These are phyloP conservation scores for Geotrichum histeridarum DNA, from an alignment of 1,139 yeast genomes.

Conservation along the genomic window DNA sequence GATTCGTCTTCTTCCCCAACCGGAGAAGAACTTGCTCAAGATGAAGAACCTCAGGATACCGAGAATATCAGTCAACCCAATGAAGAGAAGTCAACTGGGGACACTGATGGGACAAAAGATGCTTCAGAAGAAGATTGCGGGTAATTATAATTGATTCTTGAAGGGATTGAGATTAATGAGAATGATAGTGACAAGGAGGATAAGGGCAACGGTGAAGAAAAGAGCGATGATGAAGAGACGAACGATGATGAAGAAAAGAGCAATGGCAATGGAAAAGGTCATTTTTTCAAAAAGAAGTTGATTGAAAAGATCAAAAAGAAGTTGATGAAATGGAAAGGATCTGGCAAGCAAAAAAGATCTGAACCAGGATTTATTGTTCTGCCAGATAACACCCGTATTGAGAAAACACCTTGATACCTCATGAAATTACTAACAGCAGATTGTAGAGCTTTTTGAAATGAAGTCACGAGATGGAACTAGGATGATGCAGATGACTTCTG, in stretches of 20 bases:
- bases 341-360: not conserved
- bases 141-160: not conserved
- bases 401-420: not conserved
- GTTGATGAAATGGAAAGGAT: not conserved
- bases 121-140: not conserved
- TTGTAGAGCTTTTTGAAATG: not conserved
- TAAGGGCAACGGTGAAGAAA: not conserved
- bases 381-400: not conserved
- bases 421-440: not conserved
- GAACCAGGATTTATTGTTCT: not conserved
- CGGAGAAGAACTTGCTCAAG: not conserved
- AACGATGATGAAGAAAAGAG: not conserved
- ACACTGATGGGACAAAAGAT: not conserved
- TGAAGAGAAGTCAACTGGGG: not conserved
- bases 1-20: too few relatives aligned
- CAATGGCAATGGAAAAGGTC: too few relatives aligned
- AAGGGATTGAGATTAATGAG: not conserved
- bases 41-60: not conserved
- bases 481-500: slow-evolving; percentile 10
- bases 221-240: not conserved
- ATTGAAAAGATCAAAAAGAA: slow-evolving; percentile 4
- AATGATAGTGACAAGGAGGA: not conserved
- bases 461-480: not conserved
- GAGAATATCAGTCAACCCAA: too few relatives aligned
- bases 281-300: slow-evolving; percentile 11